Evolutionary conservation across 768 basidiomycete genomes (phyloP).

Genomic region (Leccinum olivaceopallidum): DNA sequence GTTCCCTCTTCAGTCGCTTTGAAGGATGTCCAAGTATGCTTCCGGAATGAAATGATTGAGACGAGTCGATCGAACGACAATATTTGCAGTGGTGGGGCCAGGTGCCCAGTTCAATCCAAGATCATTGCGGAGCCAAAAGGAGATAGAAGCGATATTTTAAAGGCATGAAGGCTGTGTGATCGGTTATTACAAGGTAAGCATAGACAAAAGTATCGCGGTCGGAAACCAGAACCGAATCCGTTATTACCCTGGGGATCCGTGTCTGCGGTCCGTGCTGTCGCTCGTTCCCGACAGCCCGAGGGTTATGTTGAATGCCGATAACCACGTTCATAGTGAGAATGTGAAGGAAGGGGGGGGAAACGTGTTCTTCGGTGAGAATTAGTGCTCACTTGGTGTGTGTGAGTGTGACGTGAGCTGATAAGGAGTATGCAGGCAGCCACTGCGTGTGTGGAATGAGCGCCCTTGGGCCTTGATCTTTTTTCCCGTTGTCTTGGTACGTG

Average conservation of each 20-base stretch:
- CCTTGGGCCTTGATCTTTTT: background rate
- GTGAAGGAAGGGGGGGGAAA: background rate
- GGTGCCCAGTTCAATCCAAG: too few relatives aligned
- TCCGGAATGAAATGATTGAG: background rate
- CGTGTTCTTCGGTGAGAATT: background rate
- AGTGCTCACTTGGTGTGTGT: background rate
- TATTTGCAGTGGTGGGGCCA: too few relatives aligned
- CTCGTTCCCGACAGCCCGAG: background rate
- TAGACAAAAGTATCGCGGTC: background rate
- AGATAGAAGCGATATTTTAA: background rate
- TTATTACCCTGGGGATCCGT: background rate
- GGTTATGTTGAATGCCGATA: background rate
- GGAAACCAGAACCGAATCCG: background rate
- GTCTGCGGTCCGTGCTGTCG: background rate
- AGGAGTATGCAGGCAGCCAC: background rate
- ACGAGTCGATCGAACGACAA: background rate
- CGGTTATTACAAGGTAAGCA: background rate
- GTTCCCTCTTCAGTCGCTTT: background rate
- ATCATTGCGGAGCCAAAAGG: background rate
- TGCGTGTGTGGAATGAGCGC: background rate
- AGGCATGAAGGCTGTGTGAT: background rate
- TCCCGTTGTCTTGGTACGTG: background rate
- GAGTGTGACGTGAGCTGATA: background rate
- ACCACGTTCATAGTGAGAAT: background rate
- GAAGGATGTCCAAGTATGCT: background rate